Base-by-base conservation (phyloP, 1,284 basidiomycete genomes). In the Mycosarcoma mackinlayi region DNA sequence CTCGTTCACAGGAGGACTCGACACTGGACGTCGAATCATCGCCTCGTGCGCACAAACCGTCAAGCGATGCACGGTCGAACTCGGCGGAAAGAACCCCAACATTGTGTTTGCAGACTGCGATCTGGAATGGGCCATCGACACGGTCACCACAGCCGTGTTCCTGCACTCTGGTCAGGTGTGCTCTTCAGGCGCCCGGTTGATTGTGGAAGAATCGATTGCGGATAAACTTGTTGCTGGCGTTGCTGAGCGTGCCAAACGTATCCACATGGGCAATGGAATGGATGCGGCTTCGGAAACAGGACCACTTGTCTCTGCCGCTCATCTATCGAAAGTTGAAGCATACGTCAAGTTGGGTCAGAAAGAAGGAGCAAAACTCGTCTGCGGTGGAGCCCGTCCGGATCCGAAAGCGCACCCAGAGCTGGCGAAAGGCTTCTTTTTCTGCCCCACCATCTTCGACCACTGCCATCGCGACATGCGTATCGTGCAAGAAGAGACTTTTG, bases 1-100 rank as follows among this genome's bases (percentile, higher is more conserved):
- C 19, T 78, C 75, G 19, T 82, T 82, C 57, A 82, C 81, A 3
- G 81, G 81, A 23, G 81, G 81, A 10, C 76, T 82, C 11, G 55
- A 71, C 25, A 82, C 81, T 2, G 81, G 81, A 7, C 73, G 77
- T 16, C 34, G 57, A 7, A 81, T 82, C 62, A 76, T 81, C 24
- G 28, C 59, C 14, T 75, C 69, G 31, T 78, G 76, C 40, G 79
- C 81, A 1, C 64, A 57, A 19, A 78, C 74, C 7, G 72, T 82
- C 24, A 82, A 82, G 58, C 67, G 80, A 25, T 79, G 76, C 67
- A 79, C 77, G 6, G 77, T 82, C 27, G 81, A 82, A 62, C 62
- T 82, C 23, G 81, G 81, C 9, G 81, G 81, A 24, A 82, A 82
- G 67, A 82, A 82, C 57, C 81, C 81, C 4, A 79, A 82, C 47